Base-by-base conservation (phyloP, 257 asterid genomes). In the Pogostemon cablin region DNA sequence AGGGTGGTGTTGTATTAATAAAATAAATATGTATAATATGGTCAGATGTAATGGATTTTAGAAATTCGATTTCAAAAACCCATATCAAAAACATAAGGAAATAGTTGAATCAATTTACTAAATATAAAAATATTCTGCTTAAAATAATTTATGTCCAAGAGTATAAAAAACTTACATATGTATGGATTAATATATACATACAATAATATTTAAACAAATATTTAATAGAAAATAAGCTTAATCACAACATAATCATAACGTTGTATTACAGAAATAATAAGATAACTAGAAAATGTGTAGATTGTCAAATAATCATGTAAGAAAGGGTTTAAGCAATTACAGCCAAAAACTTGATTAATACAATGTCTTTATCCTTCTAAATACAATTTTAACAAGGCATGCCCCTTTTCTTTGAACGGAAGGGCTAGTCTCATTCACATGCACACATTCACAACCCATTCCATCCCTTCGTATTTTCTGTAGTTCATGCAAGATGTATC, bases 251-350 rank as follows among this genome's bases (percentile, higher is more conserved):
- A 32, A 8, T 56, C 40, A 56, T 4, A 15, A 20, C 25, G 41
- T 20, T 6, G 2, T 55, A 46, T 53, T 1, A 0, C 2, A n/a
- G 6, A 2, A 55, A 55, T 20, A 50, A 56, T 9, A 56, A 56
- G 47, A 11, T 37, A 59, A 37, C 8, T 4, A 58, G 11, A 60
- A 11, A 60, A 11, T 59, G 9, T 38, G 48, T 39, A 60, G 12
- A 34, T 35, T 4, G 38, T 34, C 62, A 56, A 56, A 35, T 56
- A 7, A 32, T 38, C 47, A 60, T 38, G 65, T 39, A 60, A 35
- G 48, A 60, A 57, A 60, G 46, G 38, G 32, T 59, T 38, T 59
- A 56, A 56, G 11, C 40, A 38, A 59, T 59, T 35, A 9, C 65
- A 59, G 38, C 47, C 65, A 59, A 59, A 35, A 60, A 60, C 11